Evolutionary conservation across 345 rosid species (phyloP), one percentile per base, ranked within the genome.

Genomic region (Passiflora organensis): DNA sequence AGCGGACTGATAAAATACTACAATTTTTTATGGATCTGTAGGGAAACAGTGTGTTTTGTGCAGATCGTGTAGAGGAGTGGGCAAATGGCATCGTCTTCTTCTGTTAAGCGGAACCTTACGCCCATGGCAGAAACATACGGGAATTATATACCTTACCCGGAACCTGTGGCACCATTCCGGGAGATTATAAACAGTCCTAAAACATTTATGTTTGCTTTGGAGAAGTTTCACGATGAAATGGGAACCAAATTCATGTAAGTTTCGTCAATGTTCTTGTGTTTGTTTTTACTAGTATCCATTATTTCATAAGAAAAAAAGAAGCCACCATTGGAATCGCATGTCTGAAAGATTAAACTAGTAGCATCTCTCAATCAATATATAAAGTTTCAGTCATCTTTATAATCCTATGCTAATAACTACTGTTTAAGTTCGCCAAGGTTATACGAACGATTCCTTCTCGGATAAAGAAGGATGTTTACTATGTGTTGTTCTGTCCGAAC

Each of bases 241-340:
- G 78, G 86, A 38, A 86, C 99, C 58, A 93, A 89, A 70, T 93
- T 93, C 76, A 86, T 89, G 99, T 87, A 75, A 71, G 79, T 28
- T 28, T 28, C 34, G 8, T 28, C 34, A 28, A 28, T 28, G 5
- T 28, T 28, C 34, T 8, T 28, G n/a, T 28, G 34, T 28, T 8
- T 28, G n/a, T 28, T 8, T 2, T 28, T 28, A 28, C 8, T 2
- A 28, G 8, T 8, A 28, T 28, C 8, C 34, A 28, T 8, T 28
- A 8, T 28, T 28, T 28, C 34, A 28, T 28, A 2, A 2, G 34
- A 8, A 28, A 8, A 3, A 28, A 28, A 28, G 8, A 8, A 28
- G 34, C 5, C 34, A 28, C 34, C 34, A 28, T 28, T 28, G 34
- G 34, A 2, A 28, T 28, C 8, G 3, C 34, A 28, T 28, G 34